Conservation (phyloP, 495 filamentous ascomycete genomes). For the Chaetomium fimeti region DNA sequence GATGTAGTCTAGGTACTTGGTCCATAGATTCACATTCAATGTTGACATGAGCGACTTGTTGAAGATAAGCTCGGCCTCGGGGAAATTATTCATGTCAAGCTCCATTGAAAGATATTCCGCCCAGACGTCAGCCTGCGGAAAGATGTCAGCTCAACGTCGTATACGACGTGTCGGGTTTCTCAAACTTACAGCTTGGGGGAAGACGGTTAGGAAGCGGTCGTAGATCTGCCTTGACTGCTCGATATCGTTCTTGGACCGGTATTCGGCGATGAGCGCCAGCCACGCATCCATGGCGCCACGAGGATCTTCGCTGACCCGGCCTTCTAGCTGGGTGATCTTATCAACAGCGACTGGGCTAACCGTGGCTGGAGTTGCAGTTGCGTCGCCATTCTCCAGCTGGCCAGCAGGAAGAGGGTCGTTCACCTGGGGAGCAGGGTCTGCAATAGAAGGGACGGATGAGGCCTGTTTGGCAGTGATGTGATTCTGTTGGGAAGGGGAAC, state of each 20-base stretch:
- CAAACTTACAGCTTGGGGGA: conserved; percentile 81
- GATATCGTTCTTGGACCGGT: conserved; percentile 74
- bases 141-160: conserved; percentile 30
- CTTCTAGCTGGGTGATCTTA: conserved; percentile 79
- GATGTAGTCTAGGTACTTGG: conserved; percentile 90
- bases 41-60: conserved; percentile 66
- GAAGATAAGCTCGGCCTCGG: conserved; percentile 77
- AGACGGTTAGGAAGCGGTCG: conserved; percentile 80
- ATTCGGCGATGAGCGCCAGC: conserved; percentile 80
- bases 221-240: conserved; percentile 79
- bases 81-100: conserved; percentile 72
- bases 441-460: conserved; percentile 19
- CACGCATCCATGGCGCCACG: conserved; percentile 88
- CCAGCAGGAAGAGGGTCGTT: conserved; percentile 24
- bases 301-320: conserved; percentile 85
- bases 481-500: conserved; percentile 32
- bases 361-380: conserved; percentile 15
- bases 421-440: conserved; percentile 31
- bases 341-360: conserved; percentile 57
- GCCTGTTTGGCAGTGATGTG: conserved; percentile 28
- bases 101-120: conserved; percentile 84
- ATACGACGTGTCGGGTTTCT: neutral
- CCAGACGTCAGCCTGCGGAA: conserved; percentile 80
- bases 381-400: conserved; percentile 12
- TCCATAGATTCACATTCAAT: conserved; percentile 84